These are phyloP conservation scores for Beauveria pseudobassiana DNA, from an alignment of 2,329 filamentous ascomycete species.

Conservation along the genomic window DNA sequence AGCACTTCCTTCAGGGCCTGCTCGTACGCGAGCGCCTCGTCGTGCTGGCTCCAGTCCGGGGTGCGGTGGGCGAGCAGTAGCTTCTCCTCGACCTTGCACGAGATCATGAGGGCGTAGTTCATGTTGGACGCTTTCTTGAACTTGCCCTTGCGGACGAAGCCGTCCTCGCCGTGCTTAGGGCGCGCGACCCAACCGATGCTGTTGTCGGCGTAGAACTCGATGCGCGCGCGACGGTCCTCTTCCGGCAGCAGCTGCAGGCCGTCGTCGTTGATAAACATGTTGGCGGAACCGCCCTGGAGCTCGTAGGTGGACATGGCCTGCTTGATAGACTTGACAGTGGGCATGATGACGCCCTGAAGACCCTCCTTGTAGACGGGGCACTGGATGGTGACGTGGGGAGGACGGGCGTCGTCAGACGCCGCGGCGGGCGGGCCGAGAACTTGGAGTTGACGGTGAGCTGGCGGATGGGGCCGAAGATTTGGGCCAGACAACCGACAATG, in stretches of 20 bases:
- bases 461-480: conserved; percentile 67
- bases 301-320: conserved; percentile 44
- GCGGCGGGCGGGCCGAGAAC: conserved; percentile 65
- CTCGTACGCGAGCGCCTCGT: conserved; percentile 49
- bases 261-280: conserved; percentile 56
- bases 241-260: conserved; percentile 48
- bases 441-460: conserved; percentile 71
- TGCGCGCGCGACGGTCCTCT: conserved; percentile 43
- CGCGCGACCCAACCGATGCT: conserved; percentile 42
- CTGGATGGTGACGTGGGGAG: conserved; percentile 56
- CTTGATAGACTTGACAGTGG: conserved; percentile 44
- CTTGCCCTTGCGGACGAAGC: conserved; percentile 51
- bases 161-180: conserved; percentile 38
- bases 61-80: conserved; percentile 49
- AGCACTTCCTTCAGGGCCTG: conserved; percentile 47
- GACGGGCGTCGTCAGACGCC: conserved; percentile 45
- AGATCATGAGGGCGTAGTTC: conserved; percentile 61
- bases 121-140: conserved; percentile 73
- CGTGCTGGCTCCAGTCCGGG: conserved; percentile 46
- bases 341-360: conserved; percentile 36
- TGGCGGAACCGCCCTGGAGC: conserved; percentile 35
- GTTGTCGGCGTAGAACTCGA: conserved; percentile 46
- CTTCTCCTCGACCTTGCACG: conserved; percentile 53
- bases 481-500: conserved; percentile 66
- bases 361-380: conserved; percentile 37